Evolutionary conservation across 495 filamentous ascomycete genomes (phyloP).

Genomic region (Aeminium ludgeri): DNA sequence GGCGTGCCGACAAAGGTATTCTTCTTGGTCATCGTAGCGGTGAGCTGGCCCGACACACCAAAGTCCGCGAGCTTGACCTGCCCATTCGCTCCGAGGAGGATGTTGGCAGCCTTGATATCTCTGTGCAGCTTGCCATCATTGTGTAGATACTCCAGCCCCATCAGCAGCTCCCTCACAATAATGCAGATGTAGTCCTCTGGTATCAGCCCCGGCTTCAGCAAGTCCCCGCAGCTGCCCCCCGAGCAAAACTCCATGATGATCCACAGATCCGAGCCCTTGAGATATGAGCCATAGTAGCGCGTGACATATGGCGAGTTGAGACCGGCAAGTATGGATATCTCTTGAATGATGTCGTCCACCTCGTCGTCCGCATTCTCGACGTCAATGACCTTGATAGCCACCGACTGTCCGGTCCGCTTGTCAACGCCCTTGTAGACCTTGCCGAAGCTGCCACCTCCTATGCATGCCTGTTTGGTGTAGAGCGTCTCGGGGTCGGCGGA

Average conservation of each 20-base stretch:
- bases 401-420: conserved; percentile 65
- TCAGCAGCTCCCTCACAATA: conserved; percentile 77
- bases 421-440: conserved; percentile 93
- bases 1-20: conserved; percentile 98
- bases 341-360: conserved; percentile 92
- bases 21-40: conserved; percentile 98
- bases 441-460: conserved; percentile 74
- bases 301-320: conserved; percentile 88
- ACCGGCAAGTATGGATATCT: conserved; percentile 88
- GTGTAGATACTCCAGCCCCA: conserved; percentile 86
- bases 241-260: conserved; percentile 98
- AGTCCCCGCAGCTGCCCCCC: conserved; percentile 80
- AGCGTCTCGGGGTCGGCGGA: conserved; percentile 17
- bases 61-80: conserved; percentile 97
- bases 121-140: conserved; percentile 90
- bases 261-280: conserved; percentile 91
- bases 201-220: conserved; percentile 86
- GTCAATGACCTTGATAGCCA: conserved; percentile 93
- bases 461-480: conserved; percentile 20
- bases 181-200: conserved; percentile 86
- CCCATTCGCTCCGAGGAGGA: conserved; percentile 69
- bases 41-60: conserved; percentile 91
- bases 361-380: conserved; percentile 96
- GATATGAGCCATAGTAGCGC: conserved; percentile 88
- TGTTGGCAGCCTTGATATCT: conserved; percentile 93